A percentile compares a stretch with the other conserved stretches of the same genome.
Conservation (phyloP, 1,284 basidiomycete genomes). For the Rhodotorula sp. region DNA sequence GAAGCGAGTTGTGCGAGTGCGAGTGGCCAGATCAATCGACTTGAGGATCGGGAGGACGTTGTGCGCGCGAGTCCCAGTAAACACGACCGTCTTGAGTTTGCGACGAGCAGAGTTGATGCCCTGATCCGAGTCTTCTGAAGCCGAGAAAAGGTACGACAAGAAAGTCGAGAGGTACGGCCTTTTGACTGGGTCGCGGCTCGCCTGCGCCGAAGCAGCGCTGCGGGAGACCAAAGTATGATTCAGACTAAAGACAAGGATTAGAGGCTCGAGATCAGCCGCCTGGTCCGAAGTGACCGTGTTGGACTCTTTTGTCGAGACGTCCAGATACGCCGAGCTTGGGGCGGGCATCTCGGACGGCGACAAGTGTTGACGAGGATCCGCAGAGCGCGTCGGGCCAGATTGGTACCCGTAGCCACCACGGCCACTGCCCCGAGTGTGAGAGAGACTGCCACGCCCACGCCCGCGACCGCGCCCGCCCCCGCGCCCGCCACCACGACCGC, state of each 20-base stretch:
- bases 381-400: too few species aligned
- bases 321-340: too few species aligned
- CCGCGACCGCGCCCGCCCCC: too few species aligned
- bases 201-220: not conserved
- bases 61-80: constrained; percentile 18
- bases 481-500: too few species aligned
- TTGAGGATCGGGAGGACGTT: constrained; percentile 36
- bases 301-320: not conserved
- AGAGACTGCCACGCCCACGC: too few species aligned
- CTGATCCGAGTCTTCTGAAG: not conserved
- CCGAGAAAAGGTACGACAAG: constrained; percentile 24
- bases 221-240: constrained; percentile 36
- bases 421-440: too few species aligned
- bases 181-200: constrained; percentile 17
- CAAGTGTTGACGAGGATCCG: too few species aligned
- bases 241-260: constrained; percentile 27
- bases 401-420: too few species aligned
- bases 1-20: not conserved
- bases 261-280: constrained; percentile 1
- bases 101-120: not conserved
- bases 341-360: too few species aligned
- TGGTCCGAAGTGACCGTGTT: not conserved
- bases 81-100: constrained; percentile 19
- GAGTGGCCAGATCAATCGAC: constrained; percentile 22
- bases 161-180: constrained; percentile 38